Conservation (phyloP, 805 yeast species). For the Candida adriatica region DNA sequence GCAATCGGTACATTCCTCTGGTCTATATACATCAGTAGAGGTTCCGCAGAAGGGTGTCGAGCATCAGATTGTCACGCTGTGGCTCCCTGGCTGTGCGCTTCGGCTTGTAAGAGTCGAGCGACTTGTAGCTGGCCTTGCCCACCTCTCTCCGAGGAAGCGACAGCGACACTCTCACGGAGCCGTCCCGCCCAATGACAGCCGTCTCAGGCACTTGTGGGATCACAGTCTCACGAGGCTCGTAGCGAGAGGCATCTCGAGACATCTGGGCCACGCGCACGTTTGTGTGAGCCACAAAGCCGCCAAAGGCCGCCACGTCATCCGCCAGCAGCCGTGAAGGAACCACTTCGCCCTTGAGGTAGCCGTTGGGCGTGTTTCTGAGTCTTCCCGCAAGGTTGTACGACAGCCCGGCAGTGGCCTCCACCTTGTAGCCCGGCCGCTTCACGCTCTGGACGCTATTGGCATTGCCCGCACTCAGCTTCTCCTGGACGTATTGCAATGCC, state of each 20-base stretch:
- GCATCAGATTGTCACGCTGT: too few species aligned
- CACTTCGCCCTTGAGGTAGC: conserved; percentile 44
- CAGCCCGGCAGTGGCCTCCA: conserved; percentile 73
- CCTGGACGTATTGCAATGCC: conserved; percentile 26
- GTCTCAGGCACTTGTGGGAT: conserved; percentile 32
- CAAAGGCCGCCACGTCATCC: conserved; percentile 45
- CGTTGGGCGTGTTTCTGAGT: conserved; percentile 63
- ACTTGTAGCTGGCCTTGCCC: too few species aligned
- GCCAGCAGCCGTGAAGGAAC: conserved; percentile 63
- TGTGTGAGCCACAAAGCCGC: conserved; percentile 41
- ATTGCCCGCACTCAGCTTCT: conserved; percentile 4
- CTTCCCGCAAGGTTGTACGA: conserved; percentile 66
- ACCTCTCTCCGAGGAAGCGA: neutral
- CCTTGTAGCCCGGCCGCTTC: conserved; percentile 12
- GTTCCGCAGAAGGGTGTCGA: too few species aligned
- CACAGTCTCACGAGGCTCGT: conserved; percentile 35
- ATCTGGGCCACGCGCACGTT: conserved; percentile 15
- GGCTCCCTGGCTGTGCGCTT: too few species aligned
- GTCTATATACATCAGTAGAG: too few species aligned
- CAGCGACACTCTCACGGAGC: conserved; percentile 23
- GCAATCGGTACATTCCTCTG: too few species aligned
- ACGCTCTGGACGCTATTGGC: conserved; percentile 8
- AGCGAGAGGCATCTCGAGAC: conserved; percentile 30
- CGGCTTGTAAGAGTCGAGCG: too few species aligned
- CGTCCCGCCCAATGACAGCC: conserved; percentile 26